These are phyloP conservation scores for Elsinoe perseae DNA, from an alignment of 2,329 filamentous ascomycete species.

Conservation along the genomic window DNA sequence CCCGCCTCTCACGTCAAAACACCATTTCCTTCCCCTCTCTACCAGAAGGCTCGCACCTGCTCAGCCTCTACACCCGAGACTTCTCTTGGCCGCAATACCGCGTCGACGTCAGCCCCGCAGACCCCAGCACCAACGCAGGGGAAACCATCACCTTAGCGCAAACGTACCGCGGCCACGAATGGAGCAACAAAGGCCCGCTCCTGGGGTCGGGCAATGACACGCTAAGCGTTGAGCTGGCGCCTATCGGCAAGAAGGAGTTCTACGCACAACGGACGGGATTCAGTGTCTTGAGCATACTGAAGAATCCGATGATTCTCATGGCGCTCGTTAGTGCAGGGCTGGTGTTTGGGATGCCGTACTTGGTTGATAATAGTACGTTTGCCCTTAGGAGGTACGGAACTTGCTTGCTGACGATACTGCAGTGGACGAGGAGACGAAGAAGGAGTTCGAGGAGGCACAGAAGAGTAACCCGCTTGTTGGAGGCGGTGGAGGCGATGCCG, in stretches of 20 bases:
- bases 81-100: constrained; percentile 71
- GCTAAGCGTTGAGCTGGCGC: constrained; percentile 53
- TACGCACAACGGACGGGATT: constrained; percentile 66
- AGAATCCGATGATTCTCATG: constrained; percentile 96
- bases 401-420: constrained; percentile 20
- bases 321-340: constrained; percentile 72
- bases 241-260: constrained; percentile 60
- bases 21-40: constrained; percentile 71
- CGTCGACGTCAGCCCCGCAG: constrained; percentile 55
- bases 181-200: constrained; percentile 72
- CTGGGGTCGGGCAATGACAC: constrained; percentile 38
- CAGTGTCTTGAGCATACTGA: constrained; percentile 64
- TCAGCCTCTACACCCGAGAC: constrained; percentile 68
- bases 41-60: constrained; percentile 65
- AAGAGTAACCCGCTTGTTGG: constrained; percentile 58
- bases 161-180: constrained; percentile 82
- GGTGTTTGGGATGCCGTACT: constrained; percentile 87
- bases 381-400: neutral
- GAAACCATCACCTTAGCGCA: constrained; percentile 62
- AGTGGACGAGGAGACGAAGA: constrained; percentile 96
- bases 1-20: constrained; percentile 60
- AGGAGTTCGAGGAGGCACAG: constrained; percentile 86
- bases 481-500: constrained; percentile 31
- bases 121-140: constrained; percentile 21
- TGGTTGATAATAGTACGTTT: constrained; percentile 86